Evolutionary conservation across 495 filamentous ascomycete species (phyloP).

Genomic region (Aspergillus sclerotiicarbonarius): DNA sequence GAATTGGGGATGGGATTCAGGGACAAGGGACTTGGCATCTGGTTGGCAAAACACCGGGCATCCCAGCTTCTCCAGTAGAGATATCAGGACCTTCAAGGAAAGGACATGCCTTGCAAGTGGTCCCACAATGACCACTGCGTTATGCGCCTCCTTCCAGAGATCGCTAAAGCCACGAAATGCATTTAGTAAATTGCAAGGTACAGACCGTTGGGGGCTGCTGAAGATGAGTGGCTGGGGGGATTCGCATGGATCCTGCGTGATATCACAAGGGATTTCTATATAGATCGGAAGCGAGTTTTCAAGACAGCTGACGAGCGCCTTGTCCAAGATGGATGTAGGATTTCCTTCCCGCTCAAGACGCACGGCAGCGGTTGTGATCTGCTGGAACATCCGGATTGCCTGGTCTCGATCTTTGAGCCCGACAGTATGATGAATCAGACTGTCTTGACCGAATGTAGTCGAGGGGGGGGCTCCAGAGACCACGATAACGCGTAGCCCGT

Average conservation of each 20-base stretch:
- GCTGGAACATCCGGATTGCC: slow-evolving; percentile 3
- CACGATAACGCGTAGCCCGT: slow-evolving; percentile 70
- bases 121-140: slow-evolving; percentile 10
- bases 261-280: slow-evolving; percentile 6
- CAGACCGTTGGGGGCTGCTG: not conserved
- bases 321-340: not conserved
- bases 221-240: not conserved
- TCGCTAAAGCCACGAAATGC: not conserved
- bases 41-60: slow-evolving; percentile 15
- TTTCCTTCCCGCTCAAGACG: not conserved
- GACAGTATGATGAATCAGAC: slow-evolving; percentile 1
- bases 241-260: not conserved
- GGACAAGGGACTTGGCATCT: slow-evolving; percentile 12
- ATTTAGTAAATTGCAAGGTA: not conserved
- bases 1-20: slow-evolving; percentile 14
- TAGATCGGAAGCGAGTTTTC: slow-evolving; percentile 8
- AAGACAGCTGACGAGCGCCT: slow-evolving; percentile 4
- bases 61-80: slow-evolving; percentile 10
- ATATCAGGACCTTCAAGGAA: not conserved
- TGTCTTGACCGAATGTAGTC: not conserved
- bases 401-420: slow-evolving; percentile 6
- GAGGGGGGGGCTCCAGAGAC: slow-evolving; percentile 55
- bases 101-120: not conserved
- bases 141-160: not conserved
- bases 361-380: slow-evolving; percentile 5